A percentile compares a stretch with the other conserved stretches of the same genome.
Evolutionary conservation across 345 rosid genomes (phyloP).

Genomic region (Melaleuca alternifolia): DNA sequence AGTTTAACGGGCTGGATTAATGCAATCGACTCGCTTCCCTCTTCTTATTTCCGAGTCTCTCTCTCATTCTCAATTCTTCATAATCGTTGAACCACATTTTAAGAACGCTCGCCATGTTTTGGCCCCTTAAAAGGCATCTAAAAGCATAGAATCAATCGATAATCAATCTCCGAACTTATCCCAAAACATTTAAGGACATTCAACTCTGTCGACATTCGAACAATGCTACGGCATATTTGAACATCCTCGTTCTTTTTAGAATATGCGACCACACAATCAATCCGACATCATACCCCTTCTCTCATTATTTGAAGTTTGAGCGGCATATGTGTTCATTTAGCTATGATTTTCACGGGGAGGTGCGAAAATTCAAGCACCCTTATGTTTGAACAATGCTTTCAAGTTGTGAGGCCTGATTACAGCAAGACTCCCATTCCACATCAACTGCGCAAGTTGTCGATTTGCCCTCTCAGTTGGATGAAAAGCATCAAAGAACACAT

Average conservation of each 20-base stretch:
- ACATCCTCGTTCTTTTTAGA: not conserved
- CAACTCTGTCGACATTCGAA: not conserved
- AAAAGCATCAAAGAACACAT: constrained; percentile 3
- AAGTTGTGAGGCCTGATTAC: not conserved
- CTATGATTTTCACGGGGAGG: fast-evolving
- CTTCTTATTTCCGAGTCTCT: too few species aligned
- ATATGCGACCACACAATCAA: not conserved
- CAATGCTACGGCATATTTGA: not conserved
- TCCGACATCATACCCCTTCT: not conserved
- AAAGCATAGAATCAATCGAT: not conserved
- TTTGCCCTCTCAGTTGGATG: constrained; percentile 1
- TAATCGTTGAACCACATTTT: too few species aligned
- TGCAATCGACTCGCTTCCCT: too few species aligned
- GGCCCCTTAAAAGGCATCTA: not conserved
- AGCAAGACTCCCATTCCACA: constrained; percentile 3
- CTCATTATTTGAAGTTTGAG: not conserved
- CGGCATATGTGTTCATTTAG: not conserved
- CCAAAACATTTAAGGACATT: not conserved
- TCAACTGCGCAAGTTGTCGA: not conserved
- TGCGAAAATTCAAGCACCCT: not conserved
- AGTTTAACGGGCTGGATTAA: too few species aligned
- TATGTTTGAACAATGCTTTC: not conserved
- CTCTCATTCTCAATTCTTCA: too few species aligned
- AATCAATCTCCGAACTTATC: not conserved
- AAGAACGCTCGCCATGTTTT: too few species aligned